Conservation (phyloP, 176 grass and related monocot species). For the Carex scoparia region DNA sequence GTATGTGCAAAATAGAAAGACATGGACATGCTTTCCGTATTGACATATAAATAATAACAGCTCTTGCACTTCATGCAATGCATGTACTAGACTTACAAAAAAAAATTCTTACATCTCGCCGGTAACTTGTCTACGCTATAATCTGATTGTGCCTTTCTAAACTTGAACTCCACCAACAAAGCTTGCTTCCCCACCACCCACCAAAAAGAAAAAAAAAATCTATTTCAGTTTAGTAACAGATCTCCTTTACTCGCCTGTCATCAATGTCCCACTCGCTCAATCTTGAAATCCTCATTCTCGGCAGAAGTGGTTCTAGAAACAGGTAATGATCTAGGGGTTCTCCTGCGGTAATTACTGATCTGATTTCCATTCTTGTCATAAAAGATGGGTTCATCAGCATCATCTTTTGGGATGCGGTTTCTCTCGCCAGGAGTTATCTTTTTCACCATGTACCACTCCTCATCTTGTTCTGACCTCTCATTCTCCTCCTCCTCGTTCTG, state of each 20-base stretch:
- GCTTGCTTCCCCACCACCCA: background rate
- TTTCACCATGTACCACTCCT: constrained; percentile 27
- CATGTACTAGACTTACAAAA: background rate
- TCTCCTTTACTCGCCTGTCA: background rate
- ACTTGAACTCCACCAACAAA: constrained; percentile 2
- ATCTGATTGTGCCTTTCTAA: background rate
- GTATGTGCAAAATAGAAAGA: background rate
- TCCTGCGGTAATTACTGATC: constrained; percentile 14
- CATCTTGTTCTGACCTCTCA: background rate
- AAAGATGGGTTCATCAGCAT: background rate
- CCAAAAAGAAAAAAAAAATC: background rate
- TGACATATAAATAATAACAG: background rate
- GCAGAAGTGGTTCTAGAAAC: constrained; percentile 14
- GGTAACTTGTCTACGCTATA: background rate
- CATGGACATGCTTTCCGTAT: background rate
- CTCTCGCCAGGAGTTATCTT: constrained; percentile 24
- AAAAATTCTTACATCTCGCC: background rate
- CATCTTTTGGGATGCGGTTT: constrained; percentile 12
- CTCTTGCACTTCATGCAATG: background rate
- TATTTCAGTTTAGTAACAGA: background rate
- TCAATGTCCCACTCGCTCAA: background rate
- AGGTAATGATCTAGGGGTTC: constrained; percentile 19
- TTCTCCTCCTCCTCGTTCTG: background rate
- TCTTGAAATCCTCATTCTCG: constrained; percentile 14
- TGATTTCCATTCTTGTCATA: constrained; percentile 15